Conservation (phyloP, 306 rosid genomes). For the Vachellia collinsii region DNA sequence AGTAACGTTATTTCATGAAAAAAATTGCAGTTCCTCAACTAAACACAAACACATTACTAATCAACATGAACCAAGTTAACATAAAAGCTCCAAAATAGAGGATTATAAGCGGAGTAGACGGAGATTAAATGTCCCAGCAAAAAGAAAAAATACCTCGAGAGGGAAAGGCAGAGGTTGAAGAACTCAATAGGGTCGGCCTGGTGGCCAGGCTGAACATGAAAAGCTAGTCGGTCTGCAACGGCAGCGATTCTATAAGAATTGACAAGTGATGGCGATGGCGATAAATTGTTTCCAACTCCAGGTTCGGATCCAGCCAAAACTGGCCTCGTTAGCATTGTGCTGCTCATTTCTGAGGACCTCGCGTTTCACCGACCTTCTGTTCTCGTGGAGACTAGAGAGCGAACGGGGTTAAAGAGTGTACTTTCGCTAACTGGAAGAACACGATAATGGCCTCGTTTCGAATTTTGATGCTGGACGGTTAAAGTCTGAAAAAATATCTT, state of each 20-base stretch:
- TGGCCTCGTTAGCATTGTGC: slow-evolving; percentile 28
- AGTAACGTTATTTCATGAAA: background rate
- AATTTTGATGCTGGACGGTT: no score
- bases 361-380: background rate
- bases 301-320: background rate
- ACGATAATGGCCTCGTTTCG: no score
- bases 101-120: background rate
- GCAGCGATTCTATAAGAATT: slow-evolving; percentile 45
- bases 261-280: slow-evolving; percentile 37
- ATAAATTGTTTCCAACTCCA: background rate
- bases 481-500: no score
- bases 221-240: slow-evolving; percentile 46
- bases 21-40: background rate
- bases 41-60: slow-evolving; percentile 1
- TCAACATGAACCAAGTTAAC: background rate
- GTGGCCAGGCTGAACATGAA: slow-evolving; percentile 38
- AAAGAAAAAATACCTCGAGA: slow-evolving; percentile 49
- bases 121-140: background rate
- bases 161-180: slow-evolving; percentile 56
- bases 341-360: slow-evolving; percentile 21
- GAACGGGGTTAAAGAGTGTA: background rate
- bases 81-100: background rate
- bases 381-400: background rate
- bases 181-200: slow-evolving; percentile 44
- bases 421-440: background rate